Conservation (phyloP, 805 yeast species). For the Kodamaea lidongshanica region DNA sequence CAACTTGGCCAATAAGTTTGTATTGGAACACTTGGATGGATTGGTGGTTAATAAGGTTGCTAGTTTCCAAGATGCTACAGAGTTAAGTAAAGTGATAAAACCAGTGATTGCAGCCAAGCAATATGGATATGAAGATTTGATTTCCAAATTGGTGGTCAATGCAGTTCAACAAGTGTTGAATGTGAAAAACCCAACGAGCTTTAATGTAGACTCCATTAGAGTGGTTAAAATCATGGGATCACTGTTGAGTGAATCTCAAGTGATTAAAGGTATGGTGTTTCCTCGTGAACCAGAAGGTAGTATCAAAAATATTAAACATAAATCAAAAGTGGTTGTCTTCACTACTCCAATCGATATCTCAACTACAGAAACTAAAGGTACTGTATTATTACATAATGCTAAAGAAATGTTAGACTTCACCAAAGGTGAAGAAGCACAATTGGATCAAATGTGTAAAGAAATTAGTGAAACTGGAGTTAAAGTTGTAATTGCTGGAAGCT, state of each 20-base stretch:
- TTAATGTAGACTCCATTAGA: slow-evolving; percentile 90
- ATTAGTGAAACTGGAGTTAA: slow-evolving; percentile 77
- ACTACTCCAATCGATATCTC: slow-evolving; percentile 94
- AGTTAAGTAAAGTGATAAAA: slow-evolving; percentile 65
- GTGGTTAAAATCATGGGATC: slow-evolving; percentile 97
- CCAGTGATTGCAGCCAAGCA: slow-evolving; percentile 93
- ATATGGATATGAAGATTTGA: slow-evolving; percentile 76
- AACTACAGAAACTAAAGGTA: slow-evolving; percentile 97
- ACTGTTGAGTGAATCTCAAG: slow-evolving; percentile 63
- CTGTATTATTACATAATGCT: slow-evolving; percentile 92
- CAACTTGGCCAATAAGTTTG: slow-evolving; percentile 76
- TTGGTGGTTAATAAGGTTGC: slow-evolving; percentile 57
- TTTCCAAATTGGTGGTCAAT: slow-evolving; percentile 74
- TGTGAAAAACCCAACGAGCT: slow-evolving; percentile 52
- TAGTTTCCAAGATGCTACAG: slow-evolving; percentile 47
- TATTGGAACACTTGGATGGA: slow-evolving; percentile 60
- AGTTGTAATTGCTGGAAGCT: slow-evolving; percentile 91
- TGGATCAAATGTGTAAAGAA: slow-evolving; percentile 79
- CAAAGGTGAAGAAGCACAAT: slow-evolving; percentile 92
- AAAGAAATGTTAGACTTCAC: slow-evolving; percentile 94
- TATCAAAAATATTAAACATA: slow-evolving; percentile 52
- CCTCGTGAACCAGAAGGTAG: slow-evolving; percentile 96
- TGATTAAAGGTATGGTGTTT: slow-evolving; percentile 95
- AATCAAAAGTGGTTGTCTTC: slow-evolving; percentile 84
- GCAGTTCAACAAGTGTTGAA: slow-evolving; percentile 76